Evolutionary conservation across 768 basidiomycete species (phyloP), one percentile per base, ranked within the genome.

Genomic region (Cystofilobasidium ferigula): DNA sequence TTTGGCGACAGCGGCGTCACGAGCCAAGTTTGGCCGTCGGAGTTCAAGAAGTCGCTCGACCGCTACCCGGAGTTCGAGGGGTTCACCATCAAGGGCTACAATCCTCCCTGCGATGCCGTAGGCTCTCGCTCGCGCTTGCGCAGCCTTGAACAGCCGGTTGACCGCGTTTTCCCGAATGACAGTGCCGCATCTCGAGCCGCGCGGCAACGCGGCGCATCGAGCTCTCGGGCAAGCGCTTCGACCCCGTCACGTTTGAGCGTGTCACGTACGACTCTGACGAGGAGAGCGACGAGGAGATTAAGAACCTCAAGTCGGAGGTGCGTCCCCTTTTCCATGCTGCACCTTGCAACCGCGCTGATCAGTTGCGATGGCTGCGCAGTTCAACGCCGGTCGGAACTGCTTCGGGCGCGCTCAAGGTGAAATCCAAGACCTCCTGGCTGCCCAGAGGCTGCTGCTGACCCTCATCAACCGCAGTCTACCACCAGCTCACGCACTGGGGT

Each of bases 191-290:
- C 51, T 18, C 51, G 7, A 54, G 30, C 16, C 51, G 51, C 26
- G 28, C 51, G 6, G 51, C 51, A 10, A 54, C 51, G 18, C 26
- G 30, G 18, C 2, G 7, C 18, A 54, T 54, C 51, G 51, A 54
- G 51, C 51, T 54, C 51, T 54, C 51, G 51, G 51, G 51, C 51
- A 30, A 32, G 51, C 26, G 51, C 26, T 54, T 30, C 20, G 28
- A 54, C 51, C 51, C 51, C 3, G 28, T 32, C 18, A 54, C 51
- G 3, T 54, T 54, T 32, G 51, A 54, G 30, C 51, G 51, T 10
- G 14, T 54, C 51, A 9, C 48, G 24, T 53, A 53, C 48, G 48
- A 53, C 48, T 53, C 48, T 6, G 48, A 53, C 7, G 51, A 54
- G 28, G 2, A 26, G 10, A 22, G 5, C 14, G 51, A 54, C 30